Percentiles rank a stretch among this genome's conserved stretches.
Conservation (phyloP, 2,329 filamentous ascomycete genomes). For the Harringtonia lauricola region DNA sequence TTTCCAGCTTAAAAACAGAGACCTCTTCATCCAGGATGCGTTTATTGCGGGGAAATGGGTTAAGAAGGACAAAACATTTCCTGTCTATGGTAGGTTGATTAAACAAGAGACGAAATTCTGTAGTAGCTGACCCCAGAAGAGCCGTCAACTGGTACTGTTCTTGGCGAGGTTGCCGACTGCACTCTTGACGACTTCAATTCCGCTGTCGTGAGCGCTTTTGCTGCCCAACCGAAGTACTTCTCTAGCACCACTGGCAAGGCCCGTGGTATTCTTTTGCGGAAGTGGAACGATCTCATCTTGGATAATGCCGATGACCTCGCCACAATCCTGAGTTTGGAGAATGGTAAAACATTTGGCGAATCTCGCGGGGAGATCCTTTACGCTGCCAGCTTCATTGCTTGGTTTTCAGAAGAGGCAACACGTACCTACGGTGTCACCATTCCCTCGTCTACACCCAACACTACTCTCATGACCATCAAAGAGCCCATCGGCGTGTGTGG, state of each 20-base stretch:
- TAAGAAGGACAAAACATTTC: too few relatives aligned
- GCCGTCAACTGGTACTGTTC: slow-evolving; percentile 32
- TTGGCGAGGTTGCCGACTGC: slow-evolving; percentile 40
- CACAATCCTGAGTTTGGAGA: slow-evolving; percentile 58
- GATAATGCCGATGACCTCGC: slow-evolving; percentile 51
- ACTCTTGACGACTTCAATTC: slow-evolving; percentile 33
- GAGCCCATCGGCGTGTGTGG: slow-evolving; percentile 59
- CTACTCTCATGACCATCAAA: slow-evolving; percentile 50
- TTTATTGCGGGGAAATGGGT: too few relatives aligned
- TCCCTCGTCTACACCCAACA: slow-evolving; percentile 44
- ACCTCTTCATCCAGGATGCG: too few relatives aligned
- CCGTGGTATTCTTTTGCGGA: slow-evolving; percentile 37
- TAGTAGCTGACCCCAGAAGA: too few relatives aligned
- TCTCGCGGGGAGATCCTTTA: slow-evolving; percentile 49
- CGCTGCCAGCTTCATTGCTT: slow-evolving; percentile 48
- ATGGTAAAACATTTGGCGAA: slow-evolving; percentile 54
- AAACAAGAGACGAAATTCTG: too few relatives aligned
- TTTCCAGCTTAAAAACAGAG: too few relatives aligned
- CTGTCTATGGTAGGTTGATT: too few relatives aligned
- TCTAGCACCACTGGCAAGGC: slow-evolving; percentile 33
- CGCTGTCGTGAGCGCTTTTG: slow-evolving; percentile 36
- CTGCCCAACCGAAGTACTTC: slow-evolving; percentile 34
- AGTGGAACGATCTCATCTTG: slow-evolving; percentile 57
- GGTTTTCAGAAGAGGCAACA: slow-evolving; percentile 51
- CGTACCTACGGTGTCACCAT: slow-evolving; percentile 50